Conservation (phyloP, 257 asterid species). For the Scutellaria galericulata region DNA sequence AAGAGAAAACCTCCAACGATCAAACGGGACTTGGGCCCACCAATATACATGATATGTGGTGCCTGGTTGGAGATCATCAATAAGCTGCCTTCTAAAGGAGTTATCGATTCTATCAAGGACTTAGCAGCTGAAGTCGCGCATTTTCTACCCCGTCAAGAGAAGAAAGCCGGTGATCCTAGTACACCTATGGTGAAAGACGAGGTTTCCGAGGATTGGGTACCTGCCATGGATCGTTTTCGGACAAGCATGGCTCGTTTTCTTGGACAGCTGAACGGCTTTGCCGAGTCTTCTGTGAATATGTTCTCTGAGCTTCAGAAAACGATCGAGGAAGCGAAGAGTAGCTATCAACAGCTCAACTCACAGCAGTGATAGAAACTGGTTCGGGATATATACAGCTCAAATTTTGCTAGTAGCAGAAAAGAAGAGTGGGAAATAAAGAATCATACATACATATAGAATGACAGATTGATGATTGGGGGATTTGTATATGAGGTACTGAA, state of each 20-base stretch:
- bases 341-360: conserved; percentile 49
- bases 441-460: conserved; percentile 11
- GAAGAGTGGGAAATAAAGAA: neutral
- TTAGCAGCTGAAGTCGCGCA: conserved; percentile 72
- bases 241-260: conserved; percentile 70
- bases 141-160: conserved; percentile 81
- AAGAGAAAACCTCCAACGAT: conserved; percentile 64
- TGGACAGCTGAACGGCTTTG: conserved; percentile 64
- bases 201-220: conserved; percentile 48
- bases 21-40: conserved; percentile 75
- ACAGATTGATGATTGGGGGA: neutral
- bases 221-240: conserved; percentile 66
- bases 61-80: conserved; percentile 75
- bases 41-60: conserved; percentile 80
- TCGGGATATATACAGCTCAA: conserved; percentile 9
- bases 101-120: conserved; percentile 67
- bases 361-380: conserved; percentile 25
- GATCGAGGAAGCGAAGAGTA: conserved; percentile 62
- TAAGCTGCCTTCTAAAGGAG: conserved; percentile 61
- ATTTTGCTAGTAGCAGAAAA: conserved; percentile 27
- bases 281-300: conserved; percentile 69
- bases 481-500: conserved; percentile 19
- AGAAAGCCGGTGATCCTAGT: conserved; percentile 45
- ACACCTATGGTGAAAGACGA: conserved; percentile 43
- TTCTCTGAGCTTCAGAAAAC: conserved; percentile 60